These are phyloP conservation scores for Hevea brasiliensis DNA, from an alignment of 345 rosid genomes.

Conservation along the genomic window DNA sequence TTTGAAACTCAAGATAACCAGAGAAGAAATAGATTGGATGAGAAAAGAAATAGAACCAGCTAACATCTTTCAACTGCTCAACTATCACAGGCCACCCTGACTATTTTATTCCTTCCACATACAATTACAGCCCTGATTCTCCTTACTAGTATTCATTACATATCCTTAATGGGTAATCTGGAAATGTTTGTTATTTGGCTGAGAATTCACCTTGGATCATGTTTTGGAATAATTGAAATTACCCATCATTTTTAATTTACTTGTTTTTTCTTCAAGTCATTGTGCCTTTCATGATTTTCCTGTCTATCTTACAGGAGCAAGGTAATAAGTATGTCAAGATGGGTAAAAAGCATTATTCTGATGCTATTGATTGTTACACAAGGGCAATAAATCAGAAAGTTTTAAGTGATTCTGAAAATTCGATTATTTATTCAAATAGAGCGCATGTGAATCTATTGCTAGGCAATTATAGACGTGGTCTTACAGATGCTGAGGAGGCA, in stretches of 20 bases:
- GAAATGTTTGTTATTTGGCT: background rate
- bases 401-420: slow-evolving; percentile 54
- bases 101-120: too few relatives aligned
- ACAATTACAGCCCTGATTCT: too few relatives aligned
- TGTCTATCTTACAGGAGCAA: slow-evolving; percentile 54
- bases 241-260: background rate
- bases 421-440: slow-evolving; percentile 75
- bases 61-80: too few relatives aligned
- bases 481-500: slow-evolving; percentile 75
- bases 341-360: slow-evolving; percentile 82
- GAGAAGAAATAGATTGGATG: too few relatives aligned
- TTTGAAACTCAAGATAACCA: too few relatives aligned
- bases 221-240: background rate
- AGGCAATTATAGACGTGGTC: slow-evolving; percentile 76
- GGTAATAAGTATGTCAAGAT: slow-evolving; percentile 79
- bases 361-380: slow-evolving; percentile 79
- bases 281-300: background rate
- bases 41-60: too few relatives aligned
- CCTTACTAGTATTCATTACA: too few relatives aligned
- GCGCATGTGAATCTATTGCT: slow-evolving; percentile 81
- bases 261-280: background rate
- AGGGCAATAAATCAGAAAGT: slow-evolving; percentile 72
- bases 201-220: background rate
- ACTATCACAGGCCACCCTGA: too few relatives aligned
- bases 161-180: background rate